Evolutionary conservation across 2,329 filamentous ascomycete species (phyloP), one percentile per base, ranked within the genome.

Genomic region (Fusarium sp.): DNA sequence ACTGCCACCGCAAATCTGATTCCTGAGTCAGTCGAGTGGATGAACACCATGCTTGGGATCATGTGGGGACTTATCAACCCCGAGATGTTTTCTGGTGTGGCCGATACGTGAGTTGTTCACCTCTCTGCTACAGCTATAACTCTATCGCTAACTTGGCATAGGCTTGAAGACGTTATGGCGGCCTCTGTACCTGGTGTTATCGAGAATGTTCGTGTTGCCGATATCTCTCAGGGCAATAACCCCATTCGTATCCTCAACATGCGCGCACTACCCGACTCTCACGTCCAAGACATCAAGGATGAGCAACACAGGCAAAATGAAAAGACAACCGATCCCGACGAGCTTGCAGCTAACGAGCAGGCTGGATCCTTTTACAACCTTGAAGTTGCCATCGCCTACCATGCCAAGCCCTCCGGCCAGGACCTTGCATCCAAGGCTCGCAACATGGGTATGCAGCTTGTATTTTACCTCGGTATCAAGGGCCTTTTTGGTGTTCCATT

Each of bases 391-490:
- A 89, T 97, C 70, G 93, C 93, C 1, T 97, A 97, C 74, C 93
- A 97, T 72, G 92, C 94, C 9, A 88, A 89, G 73, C 93, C 93
- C 11, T 89, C 86, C 3, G 83, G 86, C 6, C 81, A 82, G 55
- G 85, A 88, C 43, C 84, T 92, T 12, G 90, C 91, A 3, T 90
- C 91, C 41, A 95, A 93, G 76, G 92, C 93, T 6, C 87, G 90
- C 67, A 98, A 97, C 74, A 97, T 97, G 92, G 93, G 96, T 71
- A 97, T 97, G 92, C 91, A 96, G 70, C 78, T 98, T 12, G 87
- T 97, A 8, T 98, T 99, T 75, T 98, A 97, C 65, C 84, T 98
- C 1, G 95, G 95, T 54, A 81, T 96, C 72, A 92, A 91, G 72
- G 93, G 93, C 0, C 81, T 97, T 6, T 95, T 97, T 67, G 93